Evolutionary conservation across 352 stramenopile species (phyloP), one percentile per base, ranked within the genome.

Genomic region (Globisporangium heterothallicum): DNA sequence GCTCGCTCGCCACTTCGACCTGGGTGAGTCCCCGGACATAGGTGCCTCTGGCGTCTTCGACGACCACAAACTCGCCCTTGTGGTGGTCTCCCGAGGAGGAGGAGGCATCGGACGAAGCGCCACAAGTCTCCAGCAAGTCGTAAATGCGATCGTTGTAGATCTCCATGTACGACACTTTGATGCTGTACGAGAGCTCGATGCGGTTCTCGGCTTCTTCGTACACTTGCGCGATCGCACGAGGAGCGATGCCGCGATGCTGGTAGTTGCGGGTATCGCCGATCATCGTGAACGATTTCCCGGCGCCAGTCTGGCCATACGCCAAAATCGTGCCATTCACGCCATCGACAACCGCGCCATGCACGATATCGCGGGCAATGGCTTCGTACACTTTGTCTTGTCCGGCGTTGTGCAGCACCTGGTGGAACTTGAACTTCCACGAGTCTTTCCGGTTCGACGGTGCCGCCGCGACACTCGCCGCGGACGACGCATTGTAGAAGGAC

Each of bases 101-200:
- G n/a, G n/a, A n/a, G n/a, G n/a, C n/a, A n/a, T n/a, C n/a, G n/a
- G n/a, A n/a, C n/a, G n/a, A n/a, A n/a, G n/a, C n/a, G n/a, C n/a
- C n/a, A n/a, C n/a, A n/a, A n/a, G n/a, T n/a, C 50, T 70, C 66
- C 3, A 98, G 70, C 6, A 98, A 59, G 60, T 98, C 92, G 64
- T 92, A 97, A 49, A 98, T 97, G 25, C 81, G 82, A 50, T 98
- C 93, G 64, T 98, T 98, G 63, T 98, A 98, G 59, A 98, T 98
- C 70, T 98, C 93, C 78, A 98, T 92, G 74, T 98, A 98, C 44
- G 88, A 97, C 44, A 88, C 86, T 21, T 69, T 70, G 27, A 98
- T 74, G 1, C 56, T 71, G 57, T 94, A 97, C 43, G 88, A 79
- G 29, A 92, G 78, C 58, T 97, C 91, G 36, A 92, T 88, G 22